Evolutionary conservation across 805 yeast genomes (phyloP).

Genomic region (Millerozyma acaciae): DNA sequence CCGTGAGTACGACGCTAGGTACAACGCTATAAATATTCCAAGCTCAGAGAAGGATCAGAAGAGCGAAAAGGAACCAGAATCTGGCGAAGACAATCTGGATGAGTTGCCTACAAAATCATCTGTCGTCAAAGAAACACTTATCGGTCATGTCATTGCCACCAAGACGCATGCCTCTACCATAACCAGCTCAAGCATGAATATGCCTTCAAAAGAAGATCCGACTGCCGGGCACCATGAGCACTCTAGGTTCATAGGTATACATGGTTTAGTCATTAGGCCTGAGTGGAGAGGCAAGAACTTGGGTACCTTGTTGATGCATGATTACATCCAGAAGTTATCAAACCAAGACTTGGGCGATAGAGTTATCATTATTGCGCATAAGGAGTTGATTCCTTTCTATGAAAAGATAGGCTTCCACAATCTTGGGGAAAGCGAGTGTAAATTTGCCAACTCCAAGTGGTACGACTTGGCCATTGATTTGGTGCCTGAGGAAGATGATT

Average conservation of each 20-base stretch:
- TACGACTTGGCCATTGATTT: conserved; percentile 50
- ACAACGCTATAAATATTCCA: conserved; percentile 40
- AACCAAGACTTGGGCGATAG: conserved; percentile 83
- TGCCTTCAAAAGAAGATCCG: conserved; percentile 42
- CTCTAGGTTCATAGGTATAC: conserved; percentile 74
- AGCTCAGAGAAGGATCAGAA: conserved; percentile 33
- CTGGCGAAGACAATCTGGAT: conserved; percentile 26
- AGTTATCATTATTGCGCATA: conserved; percentile 71
- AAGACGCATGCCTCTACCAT: conserved; percentile 52
- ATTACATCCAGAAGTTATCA: conserved; percentile 83
- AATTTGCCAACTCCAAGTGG: conserved; percentile 60
- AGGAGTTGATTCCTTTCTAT: conserved; percentile 69
- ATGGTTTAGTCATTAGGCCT: conserved; percentile 74
- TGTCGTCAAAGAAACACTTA: conserved; percentile 56
- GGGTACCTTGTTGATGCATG: conserved; percentile 80
- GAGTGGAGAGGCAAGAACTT: conserved; percentile 76
- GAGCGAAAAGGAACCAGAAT: conserved; percentile 14
- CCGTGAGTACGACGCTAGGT: conserved; percentile 54
- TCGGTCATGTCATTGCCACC: conserved; percentile 81
- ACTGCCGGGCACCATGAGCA: conserved; percentile 68
- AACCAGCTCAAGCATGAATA: conserved; percentile 56
- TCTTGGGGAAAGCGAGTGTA: conserved; percentile 59
- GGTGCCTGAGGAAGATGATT: conserved; percentile 40
- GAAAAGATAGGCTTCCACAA: conserved; percentile 75
- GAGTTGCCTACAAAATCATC: conserved; percentile 46